These are phyloP conservation scores for Pseudocercospora vitis DNA, from an alignment of 2,329 filamentous ascomycete species.

Conservation along the genomic window DNA sequence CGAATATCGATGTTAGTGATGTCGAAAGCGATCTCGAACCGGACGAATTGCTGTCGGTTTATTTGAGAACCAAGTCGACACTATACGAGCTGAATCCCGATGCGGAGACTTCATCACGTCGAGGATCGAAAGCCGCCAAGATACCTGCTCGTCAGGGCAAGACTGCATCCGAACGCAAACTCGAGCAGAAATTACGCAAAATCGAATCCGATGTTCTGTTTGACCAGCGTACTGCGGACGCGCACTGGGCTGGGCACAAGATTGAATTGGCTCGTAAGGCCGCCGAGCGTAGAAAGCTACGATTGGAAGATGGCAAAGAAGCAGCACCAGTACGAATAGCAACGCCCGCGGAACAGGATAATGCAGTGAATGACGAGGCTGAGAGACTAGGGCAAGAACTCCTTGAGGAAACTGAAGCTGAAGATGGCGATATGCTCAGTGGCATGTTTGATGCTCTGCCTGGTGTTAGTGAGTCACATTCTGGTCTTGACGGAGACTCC, in stretches of 20 bases:
- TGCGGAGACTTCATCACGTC: constrained; percentile 55
- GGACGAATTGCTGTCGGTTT: constrained; percentile 64
- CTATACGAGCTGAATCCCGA: constrained; percentile 49
- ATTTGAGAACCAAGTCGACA: constrained; percentile 68
- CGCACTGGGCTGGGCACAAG: constrained; percentile 47
- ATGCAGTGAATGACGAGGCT: constrained; percentile 54
- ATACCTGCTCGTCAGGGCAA: constrained; percentile 45
- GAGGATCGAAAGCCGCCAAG: constrained; percentile 45
- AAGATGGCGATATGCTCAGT: constrained; percentile 58
- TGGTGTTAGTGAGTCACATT: constrained; percentile 33
- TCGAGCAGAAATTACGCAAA: constrained; percentile 71
- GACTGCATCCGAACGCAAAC: constrained; percentile 58
- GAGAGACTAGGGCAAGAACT: constrained; percentile 41
- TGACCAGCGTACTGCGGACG: constrained; percentile 49
- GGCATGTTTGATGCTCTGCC: constrained; percentile 55
- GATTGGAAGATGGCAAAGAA: constrained; percentile 25
- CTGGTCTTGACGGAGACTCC: constrained; percentile 38
- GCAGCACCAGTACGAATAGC: constrained; percentile 4
- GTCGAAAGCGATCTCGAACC: constrained; percentile 52
- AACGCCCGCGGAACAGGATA: neutral
- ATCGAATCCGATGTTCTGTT: constrained; percentile 67
- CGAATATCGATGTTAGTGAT: constrained; percentile 48
- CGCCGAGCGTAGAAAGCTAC: constrained; percentile 37
- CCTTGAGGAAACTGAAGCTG: constrained; percentile 47
- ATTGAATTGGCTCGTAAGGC: constrained; percentile 44